phyloP scores from a whole-genome alignment of 169 alveolate species.

The Pseudocohnilembus persalinus region DNA sequence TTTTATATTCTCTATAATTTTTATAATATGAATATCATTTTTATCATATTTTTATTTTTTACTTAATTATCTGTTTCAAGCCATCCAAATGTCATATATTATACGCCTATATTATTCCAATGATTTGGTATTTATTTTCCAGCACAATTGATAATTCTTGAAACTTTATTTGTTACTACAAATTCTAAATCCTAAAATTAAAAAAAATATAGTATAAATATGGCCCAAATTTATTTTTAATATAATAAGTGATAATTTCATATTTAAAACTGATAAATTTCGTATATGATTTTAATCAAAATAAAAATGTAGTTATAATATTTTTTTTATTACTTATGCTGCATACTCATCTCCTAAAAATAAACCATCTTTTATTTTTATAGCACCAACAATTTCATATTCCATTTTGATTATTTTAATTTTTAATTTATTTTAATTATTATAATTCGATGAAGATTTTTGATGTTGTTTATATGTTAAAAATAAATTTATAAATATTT shows the following conservation, averaged over 20 bases:
- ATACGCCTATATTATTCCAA: constrained; percentile 89
- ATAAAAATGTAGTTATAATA: background rate
- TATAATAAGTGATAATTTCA: background rate
- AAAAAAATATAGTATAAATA: background rate
- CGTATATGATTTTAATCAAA: too few relatives aligned
- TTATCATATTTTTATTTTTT: too few relatives aligned
- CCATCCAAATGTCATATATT: constrained; percentile 85
- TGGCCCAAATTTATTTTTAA: background rate
- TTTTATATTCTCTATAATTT: too few relatives aligned
- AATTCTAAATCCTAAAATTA: constrained; percentile 75
- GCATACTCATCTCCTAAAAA: constrained; percentile 85
- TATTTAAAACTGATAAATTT: background rate
- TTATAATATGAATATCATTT: too few relatives aligned
- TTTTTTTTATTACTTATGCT: constrained; percentile 46
- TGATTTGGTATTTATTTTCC: constrained; percentile 85
- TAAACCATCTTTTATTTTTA: constrained; percentile 84
- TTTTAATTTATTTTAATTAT: too few relatives aligned
- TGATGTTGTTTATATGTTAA: too few relatives aligned
- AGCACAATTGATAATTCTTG: constrained; percentile 88
- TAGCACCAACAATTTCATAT: constrained; percentile 71
- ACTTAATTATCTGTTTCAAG: constrained; percentile 84
- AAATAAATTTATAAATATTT: too few relatives aligned
- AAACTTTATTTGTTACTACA: constrained; percentile 82
- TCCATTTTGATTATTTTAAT: too few relatives aligned
- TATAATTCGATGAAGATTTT: too few relatives aligned